Evolutionary conservation across 768 basidiomycete genomes (phyloP), one percentile per base, ranked within the genome.

Genomic region (Mycena polygramma): DNA sequence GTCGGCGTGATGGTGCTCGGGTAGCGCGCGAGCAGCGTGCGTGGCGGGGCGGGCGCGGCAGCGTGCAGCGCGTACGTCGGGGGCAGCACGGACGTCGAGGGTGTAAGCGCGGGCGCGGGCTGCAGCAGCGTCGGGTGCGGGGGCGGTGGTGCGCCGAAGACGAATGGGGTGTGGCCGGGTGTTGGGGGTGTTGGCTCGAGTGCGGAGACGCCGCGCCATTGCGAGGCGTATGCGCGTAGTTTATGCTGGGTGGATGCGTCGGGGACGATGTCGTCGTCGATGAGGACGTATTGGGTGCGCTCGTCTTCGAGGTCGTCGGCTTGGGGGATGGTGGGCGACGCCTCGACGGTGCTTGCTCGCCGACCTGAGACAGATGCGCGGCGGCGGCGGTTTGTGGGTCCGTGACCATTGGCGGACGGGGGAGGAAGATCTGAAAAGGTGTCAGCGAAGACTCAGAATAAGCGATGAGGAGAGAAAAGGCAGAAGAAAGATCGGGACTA

Each of bases 141-240:
- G 15, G 72, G 65, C 68, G 78, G 58, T 66, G 74, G 64, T 66
- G 73, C 52, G 49, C 66, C 54, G 55, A 64, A 69, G 53, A 69
- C 49, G 22, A 55, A 63, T 2, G 57, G 73, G 0, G 51, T 67
- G 61, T 73, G 62, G 36, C 41, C 51, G 62, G 39, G 20, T 14
- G 53, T 66, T 48, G 41, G 72, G 55, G 58, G 57, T 69, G 75
- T 26, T 75, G 68, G 77, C 57, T 65, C 51, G 55, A 83, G 80
- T 9, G 91, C 91, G n/a, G 89, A 87, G 37, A 93, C 81, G 2
- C 92, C 92, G 11, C 92, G 82, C 92, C 91, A 94, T 20, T 85
- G 80, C 24, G 86, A 83, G 14, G 92, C 91, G 20, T 89, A 86
- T n/a, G 82, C 81, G n/a, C 85, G 83, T 2, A 93, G 84, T 46